Evolutionary conservation across 2,329 filamentous ascomycete species (phyloP), one percentile per base, ranked within the genome.

Genomic region (Penicillium digitatum): DNA sequence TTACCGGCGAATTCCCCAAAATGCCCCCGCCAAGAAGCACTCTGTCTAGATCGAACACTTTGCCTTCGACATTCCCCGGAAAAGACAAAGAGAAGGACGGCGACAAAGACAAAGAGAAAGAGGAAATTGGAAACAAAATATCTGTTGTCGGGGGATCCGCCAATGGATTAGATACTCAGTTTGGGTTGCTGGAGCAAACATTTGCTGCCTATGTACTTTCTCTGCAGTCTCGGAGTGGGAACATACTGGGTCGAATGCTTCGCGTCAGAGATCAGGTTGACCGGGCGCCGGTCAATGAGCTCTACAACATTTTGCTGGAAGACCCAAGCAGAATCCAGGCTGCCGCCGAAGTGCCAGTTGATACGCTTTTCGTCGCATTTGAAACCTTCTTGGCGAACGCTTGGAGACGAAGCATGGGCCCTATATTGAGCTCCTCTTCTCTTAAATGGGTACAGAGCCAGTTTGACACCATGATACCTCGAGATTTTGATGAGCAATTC

Each of bases 321-420:
- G 88, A 88, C 60, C 89, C 91, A 0, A 87, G 84, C 49, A 90
- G 90, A 66, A 81, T 89, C 60, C 88, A 95, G 50, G 79, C 86
- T 10, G 85, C 89, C 2, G 82, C 85, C 0, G 90, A 96, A 56
- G 81, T 89, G 9, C 82, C 86, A 3, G 85, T 93, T 9, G 91
- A 96, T 66, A 86, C 93, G 20, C 81, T 97, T 5, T 95, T 96
- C 68, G 88, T 89, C 26, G 88, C 92, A 0, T 97, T 96, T 69
- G 92, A 96, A 70, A 96, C 95, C 58, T 97, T 96, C 64, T 77
- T 96, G 57, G 86, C 85, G 55, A 87, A 91, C 59, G 91, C 89
- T 12, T 97, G 93, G 93, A 86, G 83, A 56, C 88, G 93, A 61
- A 87, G 90, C 64, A 91, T 96, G 80, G 93, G 93, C 0, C 85